Percentiles rank a stretch among this genome's conserved stretches.
Conservation (phyloP, 495 filamentous ascomycete species). For the Penicillium silybi region DNA sequence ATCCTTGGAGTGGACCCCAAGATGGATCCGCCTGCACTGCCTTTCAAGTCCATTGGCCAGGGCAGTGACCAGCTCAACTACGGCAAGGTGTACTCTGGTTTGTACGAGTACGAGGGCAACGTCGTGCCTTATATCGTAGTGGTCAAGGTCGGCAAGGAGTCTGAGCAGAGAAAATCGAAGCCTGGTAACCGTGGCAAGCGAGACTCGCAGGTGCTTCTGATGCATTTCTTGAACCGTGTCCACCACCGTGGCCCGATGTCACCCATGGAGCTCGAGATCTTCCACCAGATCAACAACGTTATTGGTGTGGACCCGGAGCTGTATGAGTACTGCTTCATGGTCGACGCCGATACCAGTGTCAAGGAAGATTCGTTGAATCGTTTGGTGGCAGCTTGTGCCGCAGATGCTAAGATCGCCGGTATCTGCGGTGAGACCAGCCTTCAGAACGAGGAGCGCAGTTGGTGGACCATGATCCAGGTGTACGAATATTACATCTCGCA, state of each 20-base stretch:
- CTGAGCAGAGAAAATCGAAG: conserved; percentile 85
- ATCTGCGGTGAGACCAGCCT: conserved; percentile 97
- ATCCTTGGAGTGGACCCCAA: conserved; percentile 97
- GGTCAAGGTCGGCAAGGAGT: conserved; percentile 96
- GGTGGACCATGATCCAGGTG: conserved; percentile 99
- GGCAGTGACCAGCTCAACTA: conserved; percentile 95
- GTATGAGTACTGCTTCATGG: conserved; percentile 96
- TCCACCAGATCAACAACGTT: conserved; percentile 98
- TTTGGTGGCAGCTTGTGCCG: conserved; percentile 86
- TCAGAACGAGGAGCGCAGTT: conserved; percentile 88
- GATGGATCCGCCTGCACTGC: conserved; percentile 87
- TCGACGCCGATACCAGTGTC: conserved; percentile 96
- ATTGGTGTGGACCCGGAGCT: conserved; percentile 97
- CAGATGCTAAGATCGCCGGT: conserved; percentile 92
- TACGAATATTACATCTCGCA: conserved; percentile 99
- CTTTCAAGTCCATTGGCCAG: conserved; percentile 85
- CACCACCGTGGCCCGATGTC: conserved; percentile 92
- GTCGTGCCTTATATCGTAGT: conserved; percentile 95
- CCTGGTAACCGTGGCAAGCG: conserved; percentile 98
- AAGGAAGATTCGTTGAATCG: conserved; percentile 88
- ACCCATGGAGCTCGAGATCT: conserved; percentile 94
- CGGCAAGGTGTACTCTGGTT: conserved; percentile 95
- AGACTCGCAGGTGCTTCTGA: conserved; percentile 83
- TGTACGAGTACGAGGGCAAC: conserved; percentile 96
- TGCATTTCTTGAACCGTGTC: conserved; percentile 93